Evolutionary conservation across 1,284 basidiomycete genomes (phyloP).

Genomic region (Ganoderma multipileum): DNA sequence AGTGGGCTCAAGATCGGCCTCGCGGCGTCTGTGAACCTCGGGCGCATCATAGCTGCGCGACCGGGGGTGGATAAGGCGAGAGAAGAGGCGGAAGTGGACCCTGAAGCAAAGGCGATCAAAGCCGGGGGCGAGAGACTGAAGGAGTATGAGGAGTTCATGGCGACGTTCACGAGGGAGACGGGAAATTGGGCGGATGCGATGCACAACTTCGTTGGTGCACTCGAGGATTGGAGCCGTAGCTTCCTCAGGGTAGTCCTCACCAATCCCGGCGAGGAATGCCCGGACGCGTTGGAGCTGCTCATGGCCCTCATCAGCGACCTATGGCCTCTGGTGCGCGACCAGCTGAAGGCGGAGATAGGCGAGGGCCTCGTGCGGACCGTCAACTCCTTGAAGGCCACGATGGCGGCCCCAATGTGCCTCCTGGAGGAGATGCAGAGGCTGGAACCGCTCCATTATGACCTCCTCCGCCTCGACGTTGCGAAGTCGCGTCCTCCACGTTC

Average conservation of each 20-base stretch:
- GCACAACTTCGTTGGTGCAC: slow-evolving; percentile 47
- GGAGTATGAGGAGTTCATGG: slow-evolving; percentile 52
- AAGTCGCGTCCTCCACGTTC: slow-evolving; percentile 68
- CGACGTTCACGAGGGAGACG: slow-evolving; percentile 63
- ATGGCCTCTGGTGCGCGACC: slow-evolving; percentile 57
- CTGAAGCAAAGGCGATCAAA: slow-evolving; percentile 63
- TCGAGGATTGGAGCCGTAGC: slow-evolving; percentile 65
- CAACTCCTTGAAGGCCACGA: slow-evolving; percentile 58
- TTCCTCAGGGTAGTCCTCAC: slow-evolving; percentile 76
- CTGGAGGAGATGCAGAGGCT: slow-evolving; percentile 73
- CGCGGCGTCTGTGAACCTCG: slow-evolving; percentile 61
- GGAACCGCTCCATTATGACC: slow-evolving; percentile 68
- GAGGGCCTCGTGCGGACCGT: slow-evolving; percentile 63
- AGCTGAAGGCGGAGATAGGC: slow-evolving; percentile 53
- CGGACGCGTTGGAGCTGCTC: slow-evolving; percentile 80
- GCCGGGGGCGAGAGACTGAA: slow-evolving; percentile 62
- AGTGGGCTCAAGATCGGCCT: too few species aligned
- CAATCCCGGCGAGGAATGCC: slow-evolving; percentile 47
- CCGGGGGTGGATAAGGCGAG: slow-evolving; percentile 40
- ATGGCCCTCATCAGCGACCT: slow-evolving; percentile 58
- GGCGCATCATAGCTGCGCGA: slow-evolving; percentile 61
- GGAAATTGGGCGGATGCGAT: slow-evolving; percentile 65
- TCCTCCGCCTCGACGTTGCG: too few species aligned
- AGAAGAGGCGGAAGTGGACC: slow-evolving; percentile 46
- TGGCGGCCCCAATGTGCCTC: slow-evolving; percentile 66